Evolutionary conservation across 2,329 filamentous ascomycete genomes (phyloP).

Genomic region (Madurella fahalii): DNA sequence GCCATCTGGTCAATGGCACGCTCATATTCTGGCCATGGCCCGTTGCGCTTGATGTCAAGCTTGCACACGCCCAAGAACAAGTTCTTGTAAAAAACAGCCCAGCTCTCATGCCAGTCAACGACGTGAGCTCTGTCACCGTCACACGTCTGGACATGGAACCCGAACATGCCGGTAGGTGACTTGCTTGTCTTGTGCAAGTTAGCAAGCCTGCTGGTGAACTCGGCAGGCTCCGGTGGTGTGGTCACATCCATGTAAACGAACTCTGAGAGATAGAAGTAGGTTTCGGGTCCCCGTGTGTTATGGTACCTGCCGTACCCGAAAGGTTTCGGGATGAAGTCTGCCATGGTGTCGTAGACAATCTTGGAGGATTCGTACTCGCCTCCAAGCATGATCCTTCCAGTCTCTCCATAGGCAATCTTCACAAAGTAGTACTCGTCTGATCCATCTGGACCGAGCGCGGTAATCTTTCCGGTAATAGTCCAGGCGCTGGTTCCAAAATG

Average conservation of each 20-base stretch:
- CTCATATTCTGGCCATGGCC: constrained; percentile 23
- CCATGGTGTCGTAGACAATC: constrained; percentile 7
- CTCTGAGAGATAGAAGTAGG: constrained; percentile 24
- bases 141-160: constrained; percentile 34
- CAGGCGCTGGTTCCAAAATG: constrained; percentile 11
- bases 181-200: constrained; percentile 21
- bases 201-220: constrained; percentile 21
- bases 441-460: neutral
- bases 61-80: constrained; percentile 22
- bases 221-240: constrained; percentile 16
- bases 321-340: constrained; percentile 7
- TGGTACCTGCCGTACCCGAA: constrained; percentile 13
- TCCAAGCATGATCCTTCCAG: neutral
- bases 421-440: constrained; percentile 1
- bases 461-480: constrained; percentile 10
- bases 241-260: constrained; percentile 24
- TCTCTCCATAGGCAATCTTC: constrained; percentile 6
- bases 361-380: constrained; percentile 12
- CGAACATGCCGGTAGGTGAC: constrained; percentile 33
- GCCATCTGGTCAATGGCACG: constrained; percentile 20
- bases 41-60: constrained; percentile 22
- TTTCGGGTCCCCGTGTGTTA: neutral
- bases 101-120: constrained; percentile 33
- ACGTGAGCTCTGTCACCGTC: constrained; percentile 30
- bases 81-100: constrained; percentile 26